Evolutionary conservation across 345 rosid genomes (phyloP), one percentile per base, ranked within the genome.

Genomic region (Acer negundo): DNA sequence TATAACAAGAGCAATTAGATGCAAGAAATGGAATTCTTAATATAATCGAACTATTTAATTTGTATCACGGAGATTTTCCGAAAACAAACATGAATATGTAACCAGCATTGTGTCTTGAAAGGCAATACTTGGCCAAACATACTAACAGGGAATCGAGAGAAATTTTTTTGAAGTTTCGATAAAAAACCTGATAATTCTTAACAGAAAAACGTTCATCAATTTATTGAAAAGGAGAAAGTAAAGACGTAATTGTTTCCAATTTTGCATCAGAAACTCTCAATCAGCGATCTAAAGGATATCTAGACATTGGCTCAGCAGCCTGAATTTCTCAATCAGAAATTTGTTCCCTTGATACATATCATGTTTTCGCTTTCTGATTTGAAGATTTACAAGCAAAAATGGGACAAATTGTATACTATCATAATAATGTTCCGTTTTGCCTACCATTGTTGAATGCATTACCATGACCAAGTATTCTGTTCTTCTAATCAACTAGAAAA

Each of bases 21-120:
- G n/a, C 70, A 69, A 79, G 73, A 62, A 69, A 47, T 38, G 40
- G 46, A 40, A 56, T 28, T 22, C 68, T 24, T 59, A 44, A 44
- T 44, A 51, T 17, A 13, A 15, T 28, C 74, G 28, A 58, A 15
- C 59, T 8, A 55, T 35, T 12, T 16, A 70, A 51, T 46, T 38
- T 24, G 11, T 42, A 75, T 62, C 62, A 26, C 12, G 19, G 28
- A 24, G n/a, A 67, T 6, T 58, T 38, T 53, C 71, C 22, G 19
- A 24, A 67, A 4, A 4, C 38, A 35, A 35, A 35, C 38, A 35
- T 35, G 6, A 35, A 35, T 6, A 35, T 35, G 38, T 35, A 35
- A 35, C 38, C 38, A 35, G 6, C 35, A 35, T 35, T 35, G 4
- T 35, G 38, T 4, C 6, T 35, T 35, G 38, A 35, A 35, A 35